Evolutionary conservation across 2,329 filamentous ascomycete genomes (phyloP), one percentile per base, ranked within the genome.

Genomic region (Capronia americana): DNA sequence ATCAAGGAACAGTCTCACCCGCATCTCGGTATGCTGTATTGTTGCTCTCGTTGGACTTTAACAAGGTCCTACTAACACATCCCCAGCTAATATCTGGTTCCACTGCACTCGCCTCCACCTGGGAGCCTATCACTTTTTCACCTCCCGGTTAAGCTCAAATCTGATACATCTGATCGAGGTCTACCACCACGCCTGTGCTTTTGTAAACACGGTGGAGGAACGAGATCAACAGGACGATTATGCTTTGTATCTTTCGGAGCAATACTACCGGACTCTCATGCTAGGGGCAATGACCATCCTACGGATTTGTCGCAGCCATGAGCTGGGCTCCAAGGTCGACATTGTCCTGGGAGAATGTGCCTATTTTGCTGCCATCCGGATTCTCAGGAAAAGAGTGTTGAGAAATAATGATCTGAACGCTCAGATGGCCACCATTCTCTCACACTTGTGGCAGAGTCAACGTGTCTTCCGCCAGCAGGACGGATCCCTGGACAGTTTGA

Each of bases 81-180:
- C 8, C 7, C 7, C 28, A 30, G 28, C 28, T 30, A 30, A 30
- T 30, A 30, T 30, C 28, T 30, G 28, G 28, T 30, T 30, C 28
- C 28, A 7, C 28, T 30, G 28, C 6, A 30, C 41, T 46, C 41
- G 50, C 7, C 11, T 62, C 1, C 54, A 62, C 32, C 14, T 54
- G 2, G 34, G 34, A 12, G 24, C 64, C 1, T 66, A 57, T 51
- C 41, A 66, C 41, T 66, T 66, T 28, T 62, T 57, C 20, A 30
- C n/a, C 14, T 28, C 17, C 11, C 30, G 7, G 2, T 24, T 12
- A 5, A 11, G n/a, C 24, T 38, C 32, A 11, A 20, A 66, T 4
- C 30, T 57, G 3, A 17, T 54, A 0, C 7, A 26, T 23, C 53
- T 66, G 7, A 30, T 66, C n/a, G 64, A 62, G 30, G 14, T 66